Evolutionary conservation across 2,329 filamentous ascomycete species (phyloP).

Genomic region (Diaporthe longicolla): DNA sequence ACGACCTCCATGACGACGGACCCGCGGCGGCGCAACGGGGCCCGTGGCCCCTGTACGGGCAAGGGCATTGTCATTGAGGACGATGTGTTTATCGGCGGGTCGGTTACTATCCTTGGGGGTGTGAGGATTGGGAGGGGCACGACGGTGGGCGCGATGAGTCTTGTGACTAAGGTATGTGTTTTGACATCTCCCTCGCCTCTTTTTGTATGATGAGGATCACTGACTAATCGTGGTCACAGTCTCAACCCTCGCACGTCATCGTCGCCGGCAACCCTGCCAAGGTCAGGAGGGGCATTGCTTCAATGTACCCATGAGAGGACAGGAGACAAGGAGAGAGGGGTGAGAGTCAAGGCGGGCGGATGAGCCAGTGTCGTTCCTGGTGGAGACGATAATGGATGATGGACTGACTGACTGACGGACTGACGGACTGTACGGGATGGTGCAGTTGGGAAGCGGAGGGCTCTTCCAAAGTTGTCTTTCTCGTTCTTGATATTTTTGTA

Average conservation of each 20-base stretch:
- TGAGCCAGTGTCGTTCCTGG: neutral
- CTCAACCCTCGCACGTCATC: constrained; percentile 45
- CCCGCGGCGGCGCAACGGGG: constrained; percentile 80
- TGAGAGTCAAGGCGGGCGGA: neutral
- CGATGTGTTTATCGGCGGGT: constrained; percentile 86
- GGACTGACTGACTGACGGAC: neutral
- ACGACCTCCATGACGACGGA: constrained; percentile 82
- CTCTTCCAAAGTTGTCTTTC: neutral
- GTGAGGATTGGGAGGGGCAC: constrained; percentile 84
- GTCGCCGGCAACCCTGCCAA: constrained; percentile 46
- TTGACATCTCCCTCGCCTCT: neutral
- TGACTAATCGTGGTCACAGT: constrained; percentile 20
- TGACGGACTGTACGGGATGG: neutral
- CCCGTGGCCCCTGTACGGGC: constrained; percentile 79
- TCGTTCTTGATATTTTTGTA: constrained; percentile 4
- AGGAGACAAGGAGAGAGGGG: neutral
- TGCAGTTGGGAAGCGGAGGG: neutral
- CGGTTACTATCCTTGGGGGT: constrained; percentile 82
- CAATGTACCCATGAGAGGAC: constrained; percentile 7
- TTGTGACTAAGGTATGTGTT: constrained; percentile 81
- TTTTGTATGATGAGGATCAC: neutral
- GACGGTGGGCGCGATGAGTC: constrained; percentile 85
- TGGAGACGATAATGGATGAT: constrained; percentile 9
- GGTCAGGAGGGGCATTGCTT: constrained; percentile 43
- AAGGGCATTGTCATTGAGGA: constrained; percentile 84